Base-by-base conservation (phyloP, 495 filamentous ascomycete species). In the Thermothielavioides terrestris region DNA sequence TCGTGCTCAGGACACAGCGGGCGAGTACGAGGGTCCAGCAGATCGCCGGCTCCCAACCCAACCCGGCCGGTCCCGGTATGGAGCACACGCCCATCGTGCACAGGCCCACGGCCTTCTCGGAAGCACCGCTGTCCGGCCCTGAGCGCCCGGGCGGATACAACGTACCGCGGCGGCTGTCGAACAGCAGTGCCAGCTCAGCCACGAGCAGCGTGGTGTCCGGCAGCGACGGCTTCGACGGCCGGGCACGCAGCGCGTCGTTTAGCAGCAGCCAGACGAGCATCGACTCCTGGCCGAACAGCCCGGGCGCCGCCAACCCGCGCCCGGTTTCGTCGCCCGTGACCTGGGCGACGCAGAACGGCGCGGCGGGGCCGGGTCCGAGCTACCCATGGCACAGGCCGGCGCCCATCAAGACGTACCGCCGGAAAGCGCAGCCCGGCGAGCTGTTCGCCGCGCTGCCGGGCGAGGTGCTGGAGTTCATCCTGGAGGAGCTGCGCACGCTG, bases 391-490 rank as follows among this genome's bases (percentile, higher is more conserved):
- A 69, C 46, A 63, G 63, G 45, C 68, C 72, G 7, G 57, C 64
- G 0, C 66, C 58, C 6, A 43, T 60, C 35, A 61, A 68, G 50
- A n/a, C n/a, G n/a, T 53, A 65, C 20, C 54, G 60, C 20, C 61
- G 59, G 20, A 68, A 61, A 44, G 57, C 61, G 34, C 61, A 61
- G 14, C 68, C 63, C 0, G 72, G 73, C 6, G 76, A 78, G 45
- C 60, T 78, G 14, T 75, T 83, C 27, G 69, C 72, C 36, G 67
- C 67, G 12, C 62, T 85, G 10, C 79, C 80, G 6, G 75, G 77
- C 6, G 77, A 80, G 54, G 76, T 82, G 3, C 62, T 83, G 41
- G 65, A 72, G 55, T 67, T 81, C 44, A 73, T 82, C 22, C 55
- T 74, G 11, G 66, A 66, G 27, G 66, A 72, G 21, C 61, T 79